phyloP scores from a whole-genome alignment of 192 early-diverging fungal species.

The Chytriomyces sp. region DNA sequence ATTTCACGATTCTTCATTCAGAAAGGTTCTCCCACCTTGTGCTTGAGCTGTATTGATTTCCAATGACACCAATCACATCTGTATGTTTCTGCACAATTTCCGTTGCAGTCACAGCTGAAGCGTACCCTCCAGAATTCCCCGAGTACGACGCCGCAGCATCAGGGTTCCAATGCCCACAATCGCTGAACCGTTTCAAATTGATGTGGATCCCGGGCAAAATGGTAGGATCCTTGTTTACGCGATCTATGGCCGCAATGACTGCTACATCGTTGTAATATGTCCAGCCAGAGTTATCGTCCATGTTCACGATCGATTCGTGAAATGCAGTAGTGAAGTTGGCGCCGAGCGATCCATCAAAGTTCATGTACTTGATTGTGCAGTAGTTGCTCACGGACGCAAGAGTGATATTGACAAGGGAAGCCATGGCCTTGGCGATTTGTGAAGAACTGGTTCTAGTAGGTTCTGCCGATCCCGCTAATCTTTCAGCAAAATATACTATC shows the following conservation, averaged over 20 bases:
- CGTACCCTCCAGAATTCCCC: constrained; percentile 17
- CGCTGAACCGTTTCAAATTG: constrained; percentile 21
- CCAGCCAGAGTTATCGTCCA: not conserved
- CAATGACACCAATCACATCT: constrained; percentile 27
- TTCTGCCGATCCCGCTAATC: too few relatives aligned
- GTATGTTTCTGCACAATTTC: constrained; percentile 2
- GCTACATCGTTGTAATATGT: constrained; percentile 12
- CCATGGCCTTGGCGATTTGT: too few relatives aligned
- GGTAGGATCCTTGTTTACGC: not conserved
- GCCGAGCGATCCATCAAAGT: not conserved
- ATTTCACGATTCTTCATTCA: too few relatives aligned
- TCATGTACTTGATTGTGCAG: constrained; percentile 1
- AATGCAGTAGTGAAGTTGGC: constrained; percentile 10
- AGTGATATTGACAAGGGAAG: constrained; percentile 2
- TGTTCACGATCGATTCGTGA: not conserved
- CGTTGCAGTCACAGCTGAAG: not conserved
- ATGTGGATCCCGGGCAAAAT: constrained; percentile 10
- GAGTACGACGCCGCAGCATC: not conserved
- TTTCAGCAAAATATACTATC: too few relatives aligned
- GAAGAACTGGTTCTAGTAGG: too few relatives aligned
- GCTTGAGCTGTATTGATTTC: not conserved
- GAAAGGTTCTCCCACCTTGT: too few relatives aligned
- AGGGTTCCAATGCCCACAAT: constrained; percentile 13
- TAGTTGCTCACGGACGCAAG: constrained; percentile 14
- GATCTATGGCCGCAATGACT: constrained; percentile 4